Evolutionary conservation across 495 filamentous ascomycete species (phyloP).

Genomic region (Bacidia gigantensis): DNA sequence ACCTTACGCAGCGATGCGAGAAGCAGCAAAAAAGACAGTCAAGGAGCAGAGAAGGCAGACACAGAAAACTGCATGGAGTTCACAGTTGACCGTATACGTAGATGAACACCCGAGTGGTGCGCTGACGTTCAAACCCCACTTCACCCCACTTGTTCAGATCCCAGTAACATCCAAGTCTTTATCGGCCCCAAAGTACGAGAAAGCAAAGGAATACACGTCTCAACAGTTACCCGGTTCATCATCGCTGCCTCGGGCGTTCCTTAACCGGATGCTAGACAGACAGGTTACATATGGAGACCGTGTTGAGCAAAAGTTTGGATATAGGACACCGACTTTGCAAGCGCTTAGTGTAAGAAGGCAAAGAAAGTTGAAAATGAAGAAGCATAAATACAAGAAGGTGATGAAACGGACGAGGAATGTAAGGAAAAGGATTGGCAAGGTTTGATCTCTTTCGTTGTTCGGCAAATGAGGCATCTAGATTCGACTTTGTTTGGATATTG

Average conservation of each 20-base stretch:
- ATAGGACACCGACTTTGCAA: conserved; percentile 24
- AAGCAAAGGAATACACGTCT: not conserved
- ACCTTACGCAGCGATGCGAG: conserved; percentile 30
- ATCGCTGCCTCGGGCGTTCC: conserved; percentile 6
- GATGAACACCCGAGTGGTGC: conserved; percentile 54
- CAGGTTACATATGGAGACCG: conserved; percentile 9
- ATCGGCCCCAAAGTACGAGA: not conserved
- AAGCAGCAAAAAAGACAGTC: not conserved
- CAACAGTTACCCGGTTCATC: not conserved
- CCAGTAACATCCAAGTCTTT: not conserved
- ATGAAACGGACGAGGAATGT: conserved; percentile 81
- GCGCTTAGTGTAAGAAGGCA: conserved; percentile 79
- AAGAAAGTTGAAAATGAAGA: conserved; percentile 96
- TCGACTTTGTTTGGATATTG: no score
- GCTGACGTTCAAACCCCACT: conserved; percentile 37
- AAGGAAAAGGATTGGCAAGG: conserved; percentile 59
- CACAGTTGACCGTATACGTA: conserved; percentile 72
- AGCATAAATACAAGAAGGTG: conserved; percentile 99
- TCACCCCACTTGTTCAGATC: conserved; percentile 12
- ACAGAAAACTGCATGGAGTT: conserved; percentile 51
- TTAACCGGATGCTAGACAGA: conserved; percentile 10
- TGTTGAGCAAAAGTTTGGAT: conserved; percentile 7
- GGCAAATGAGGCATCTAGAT: not conserved
- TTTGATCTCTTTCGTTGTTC: not conserved
- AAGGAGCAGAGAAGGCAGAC: conserved; percentile 2